Evolutionary conservation across 2,329 filamentous ascomycete genomes (phyloP).

Genomic region (Anthostomella pinea): DNA sequence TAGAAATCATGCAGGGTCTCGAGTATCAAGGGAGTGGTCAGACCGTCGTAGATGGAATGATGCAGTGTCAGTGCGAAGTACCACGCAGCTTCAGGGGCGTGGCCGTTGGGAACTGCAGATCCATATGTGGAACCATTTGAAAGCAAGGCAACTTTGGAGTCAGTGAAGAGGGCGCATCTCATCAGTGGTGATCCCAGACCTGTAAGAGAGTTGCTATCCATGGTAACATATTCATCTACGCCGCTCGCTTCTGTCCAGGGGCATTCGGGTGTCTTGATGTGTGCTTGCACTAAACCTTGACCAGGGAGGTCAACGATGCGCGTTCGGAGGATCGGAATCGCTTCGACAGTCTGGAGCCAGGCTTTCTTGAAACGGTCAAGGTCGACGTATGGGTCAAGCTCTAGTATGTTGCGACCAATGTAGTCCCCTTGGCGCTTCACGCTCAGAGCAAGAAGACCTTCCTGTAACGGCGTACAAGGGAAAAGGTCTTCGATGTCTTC

Average conservation of each 20-base stretch:
- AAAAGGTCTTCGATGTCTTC: conserved; percentile 12
- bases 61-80: conserved; percentile 30
- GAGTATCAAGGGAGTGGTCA: conserved; percentile 23
- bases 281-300: conserved; percentile 7
- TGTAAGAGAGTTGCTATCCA: neutral
- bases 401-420: conserved; percentile 1
- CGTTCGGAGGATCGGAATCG: conserved; percentile 8
- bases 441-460: conserved; percentile 12
- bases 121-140: no score
- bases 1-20: conserved; percentile 10
- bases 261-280: no score
- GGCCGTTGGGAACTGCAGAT: no score
- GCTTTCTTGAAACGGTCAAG: conserved; percentile 6
- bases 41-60: conserved; percentile 33
- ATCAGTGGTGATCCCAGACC: conserved; percentile 1
- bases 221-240: conserved; percentile 1
- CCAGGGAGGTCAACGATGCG: conserved; percentile 8
- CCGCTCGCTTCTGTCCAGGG: no score
- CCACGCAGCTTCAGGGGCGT: neutral
- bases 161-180: neutral
- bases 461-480: conserved; percentile 16
- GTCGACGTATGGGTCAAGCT: conserved; percentile 5
- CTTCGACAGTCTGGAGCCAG: conserved; percentile 5
- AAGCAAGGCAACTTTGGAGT: no score
- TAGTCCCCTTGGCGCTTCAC: conserved; percentile 7